Base-by-base conservation (phyloP, 2,329 filamentous ascomycete genomes). In the Botrytis medusae region DNA sequence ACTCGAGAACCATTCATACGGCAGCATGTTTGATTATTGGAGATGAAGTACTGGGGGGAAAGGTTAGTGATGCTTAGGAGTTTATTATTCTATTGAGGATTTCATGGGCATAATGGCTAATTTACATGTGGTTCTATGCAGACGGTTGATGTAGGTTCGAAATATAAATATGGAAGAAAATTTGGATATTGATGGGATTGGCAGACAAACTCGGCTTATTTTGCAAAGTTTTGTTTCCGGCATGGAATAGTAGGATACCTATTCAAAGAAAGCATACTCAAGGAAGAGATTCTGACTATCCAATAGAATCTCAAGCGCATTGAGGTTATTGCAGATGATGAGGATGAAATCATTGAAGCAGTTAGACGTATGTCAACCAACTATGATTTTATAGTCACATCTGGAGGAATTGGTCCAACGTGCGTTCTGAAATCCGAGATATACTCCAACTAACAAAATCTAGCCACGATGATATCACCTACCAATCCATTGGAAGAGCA, bases 391-490 rank as follows among this genome's bases (percentile, higher is more conserved):
- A 93, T 99, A 63, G 93, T 98, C 8, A 98, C 96, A 10, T 96
- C 93, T 78, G 95, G 96, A 77, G 95, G 96, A 44, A 98, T 99
- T 80, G 95, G 95, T 18, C 96, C 96, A 77, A 98, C 95, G 92
- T 95, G 16, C 8, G 70, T 59, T 34, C 54, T 2, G 7, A 54
- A 16, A 7, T 5, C 57, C 16, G 40, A 54, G 1, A 37, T 40
- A 72, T 59, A 59, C 4, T 18, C 4, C 70, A 29, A n/a, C 70
- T 72, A 22, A 72, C 48, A 16, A 14, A 22, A 44, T 37, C 1
- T 63, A 97, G 93, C 72, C 95, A 98, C 85, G 96, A 99, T 83
- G 96, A 99, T 81, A 98, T 98, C 78, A 98, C 96, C 40, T 99
- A 99, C 84, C 87, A 93, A 80, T 95, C 94, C 57, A 97, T 99